phyloP scores from a whole-genome alignment of 768 basidiomycete species.

The Strobilomyces dryophilus region DNA sequence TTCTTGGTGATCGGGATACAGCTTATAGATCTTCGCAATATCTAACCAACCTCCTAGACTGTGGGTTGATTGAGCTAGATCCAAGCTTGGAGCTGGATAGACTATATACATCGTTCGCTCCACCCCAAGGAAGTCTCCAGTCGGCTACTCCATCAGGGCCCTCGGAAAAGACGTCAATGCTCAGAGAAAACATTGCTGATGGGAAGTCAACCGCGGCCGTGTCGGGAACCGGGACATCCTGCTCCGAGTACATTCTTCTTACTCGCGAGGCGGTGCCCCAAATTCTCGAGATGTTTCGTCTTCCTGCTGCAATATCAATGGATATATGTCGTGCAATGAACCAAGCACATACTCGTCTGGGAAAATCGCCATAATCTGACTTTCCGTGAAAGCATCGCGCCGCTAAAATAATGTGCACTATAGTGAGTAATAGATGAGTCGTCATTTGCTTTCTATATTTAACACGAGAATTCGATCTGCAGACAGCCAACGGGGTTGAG shows the following conservation, averaged over 20 bases:
- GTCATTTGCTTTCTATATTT: constrained; percentile 12
- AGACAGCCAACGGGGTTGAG: constrained; percentile 4
- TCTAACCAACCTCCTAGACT: constrained; percentile 54
- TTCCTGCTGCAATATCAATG: constrained; percentile 41
- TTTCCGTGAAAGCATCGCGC: not conserved
- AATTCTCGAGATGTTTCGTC: constrained; percentile 43
- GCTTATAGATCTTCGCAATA: constrained; percentile 71
- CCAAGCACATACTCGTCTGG: constrained; percentile 42
- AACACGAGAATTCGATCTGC: not conserved
- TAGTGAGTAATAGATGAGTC: constrained; percentile 8
- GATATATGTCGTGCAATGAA: constrained; percentile 64
- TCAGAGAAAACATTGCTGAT: not conserved
- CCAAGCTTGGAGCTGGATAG: constrained; percentile 51
- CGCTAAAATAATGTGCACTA: not conserved
- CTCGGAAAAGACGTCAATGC: constrained; percentile 5
- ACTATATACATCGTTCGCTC: constrained; percentile 42
- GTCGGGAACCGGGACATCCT: constrained; percentile 1
- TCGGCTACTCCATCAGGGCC: constrained; percentile 3
- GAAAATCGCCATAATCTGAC: constrained; percentile 6
- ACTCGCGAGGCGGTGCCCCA: constrained; percentile 49
- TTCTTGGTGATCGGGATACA: constrained; percentile 22
- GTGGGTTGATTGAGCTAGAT: constrained; percentile 53
- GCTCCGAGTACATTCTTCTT: constrained; percentile 39
- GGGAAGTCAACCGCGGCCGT: constrained; percentile 1
- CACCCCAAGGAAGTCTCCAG: constrained; percentile 13